phyloP scores from a whole-genome alignment of 2,329 filamentous ascomycete genomes.

The Phyllosticta citribraziliensis region DNA sequence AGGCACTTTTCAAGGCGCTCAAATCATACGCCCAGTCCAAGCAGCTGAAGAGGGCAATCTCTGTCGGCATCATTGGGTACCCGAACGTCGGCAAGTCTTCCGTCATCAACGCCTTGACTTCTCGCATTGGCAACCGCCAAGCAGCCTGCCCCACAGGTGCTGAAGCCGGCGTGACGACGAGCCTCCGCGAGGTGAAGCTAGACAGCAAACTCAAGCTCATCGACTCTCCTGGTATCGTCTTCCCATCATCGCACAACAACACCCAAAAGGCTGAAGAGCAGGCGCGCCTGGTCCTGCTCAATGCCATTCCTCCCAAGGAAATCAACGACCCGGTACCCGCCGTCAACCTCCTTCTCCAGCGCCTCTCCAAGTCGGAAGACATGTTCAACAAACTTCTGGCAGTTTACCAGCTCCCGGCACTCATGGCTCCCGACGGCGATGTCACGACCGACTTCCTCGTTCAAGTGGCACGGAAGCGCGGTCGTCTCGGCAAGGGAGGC shows the following conservation, averaged over 20 bases:
- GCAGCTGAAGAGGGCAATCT: slow-evolving; percentile 79
- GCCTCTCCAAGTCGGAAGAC: slow-evolving; percentile 62
- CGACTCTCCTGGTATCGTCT: slow-evolving; percentile 90
- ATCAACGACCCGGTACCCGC: slow-evolving; percentile 88
- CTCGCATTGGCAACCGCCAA: slow-evolving; percentile 59
- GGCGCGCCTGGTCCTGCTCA: slow-evolving; percentile 77
- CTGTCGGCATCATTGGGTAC: slow-evolving; percentile 89
- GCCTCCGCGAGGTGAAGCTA: slow-evolving; percentile 80
- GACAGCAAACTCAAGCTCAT: slow-evolving; percentile 90
- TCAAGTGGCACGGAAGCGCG: slow-evolving; percentile 88
- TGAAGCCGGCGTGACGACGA: slow-evolving; percentile 86
- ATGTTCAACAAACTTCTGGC: slow-evolving; percentile 71
- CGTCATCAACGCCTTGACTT: slow-evolving; percentile 85
- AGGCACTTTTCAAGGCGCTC: slow-evolving; percentile 76
- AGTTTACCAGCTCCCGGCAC: slow-evolving; percentile 74
- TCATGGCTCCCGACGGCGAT: slow-evolving; percentile 61
- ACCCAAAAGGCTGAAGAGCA: slow-evolving; percentile 56
- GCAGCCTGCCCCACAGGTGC: slow-evolving; percentile 78
- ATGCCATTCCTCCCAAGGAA: slow-evolving; percentile 85
- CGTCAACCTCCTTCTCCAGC: slow-evolving; percentile 71
- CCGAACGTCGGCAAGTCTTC: slow-evolving; percentile 95
- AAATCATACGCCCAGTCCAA: slow-evolving; percentile 79
- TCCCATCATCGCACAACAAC: slow-evolving; percentile 55
- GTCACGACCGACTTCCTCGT: slow-evolving; percentile 83
- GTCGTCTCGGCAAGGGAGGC: slow-evolving; percentile 77